Evolutionary conservation across 2,329 filamentous ascomycete genomes (phyloP), one percentile per base, ranked within the genome.

Genomic region (Cyanodermella asteris): DNA sequence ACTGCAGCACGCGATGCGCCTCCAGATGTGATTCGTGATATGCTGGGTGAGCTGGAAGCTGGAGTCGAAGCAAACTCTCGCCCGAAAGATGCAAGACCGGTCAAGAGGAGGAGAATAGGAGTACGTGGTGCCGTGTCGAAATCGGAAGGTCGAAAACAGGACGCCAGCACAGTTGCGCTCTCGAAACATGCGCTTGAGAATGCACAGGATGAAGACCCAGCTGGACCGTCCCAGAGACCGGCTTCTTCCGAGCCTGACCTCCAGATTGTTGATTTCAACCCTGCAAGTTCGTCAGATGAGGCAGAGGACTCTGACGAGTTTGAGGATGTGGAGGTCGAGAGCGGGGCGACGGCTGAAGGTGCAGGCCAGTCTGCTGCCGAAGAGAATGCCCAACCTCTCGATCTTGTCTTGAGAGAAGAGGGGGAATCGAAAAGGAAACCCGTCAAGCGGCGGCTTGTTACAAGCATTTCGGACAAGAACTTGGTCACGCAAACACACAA

Each of bases 401-500:
- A 48, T 19, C 38, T 53, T 20, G 45, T 41, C 12, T 36, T 51
- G 7, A 33, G 36, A 18, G 33, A 24, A 26, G 7, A 26, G 9
- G 18, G 21, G 18, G 13, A 32, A 27, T n/a, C 13, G 28, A 14
- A 15, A 8, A 14, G 28, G 20, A 15, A 18, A 19, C 13, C 34
- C 7, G 31, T 41, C 15, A 51, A 54, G 33, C 51, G 61, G 26
- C 64, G 59, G 31, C 56, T 61, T 12, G 49, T 61, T 10, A 62
- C 62, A 20, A 2, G n/a, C n/a, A 52, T 53, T 5, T 53, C 55
- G 1, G 69, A 73, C 33, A 68, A 59, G 33, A 60, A 56, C 23
- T 42, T 59, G 16, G 66, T 82, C 12, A 44, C 87, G 16, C 63
- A 78, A 25, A 59, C 81, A n/a, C 87, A 97, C 46, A 91, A 84